Evolutionary conservation across 352 stramenopile species (phyloP), one percentile per base, ranked within the genome.

Genomic region (Pythium myriotylum): DNA sequence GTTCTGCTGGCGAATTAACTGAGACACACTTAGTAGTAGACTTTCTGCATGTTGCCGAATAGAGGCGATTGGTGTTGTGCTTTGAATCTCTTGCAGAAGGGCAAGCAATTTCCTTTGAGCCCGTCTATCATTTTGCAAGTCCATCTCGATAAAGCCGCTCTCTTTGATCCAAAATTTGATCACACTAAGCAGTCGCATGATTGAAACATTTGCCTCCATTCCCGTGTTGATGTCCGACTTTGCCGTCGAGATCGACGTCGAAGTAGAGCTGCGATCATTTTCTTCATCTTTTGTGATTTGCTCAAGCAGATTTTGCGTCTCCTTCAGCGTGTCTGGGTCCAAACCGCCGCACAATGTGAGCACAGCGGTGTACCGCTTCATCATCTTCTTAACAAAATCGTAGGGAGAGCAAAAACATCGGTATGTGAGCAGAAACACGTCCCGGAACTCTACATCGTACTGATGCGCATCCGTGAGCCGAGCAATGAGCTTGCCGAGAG

Each of bases 111-210:
- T 92, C 62, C 88, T 89, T 54, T 91, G 79, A 2, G 86, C 73
- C 9, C 81, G 81, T 3, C 83, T 79, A 46, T 94, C 84, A 33
- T 81, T 65, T 0, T 62, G 43, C 39, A 95, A 39, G 66, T 95
- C 86, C 54, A 85, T 73, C 17, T 94, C 81, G 32, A 95, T 93
- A 67, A 84, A 95, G 0, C 78, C 79, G 51, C 84, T 93, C 51
- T 95, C 86, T 52, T 92, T 93, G 65, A 95, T 92, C 86, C 86
- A 95, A 47, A 82, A 95, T 61, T 95, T 95, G 54, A 95, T 72
- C 12, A 95, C 83, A 54, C 80, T 94, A 35, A 95, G 73, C 19
- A 93, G 49, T 5, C 86, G 83, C 85, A 95, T 95, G 60, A 95
- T 92, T 9, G 84, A 92, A 17, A 95, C 81, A 45, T 80, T 93